These are phyloP conservation scores for Euphorbia corollata DNA, from an alignment of 441 rosid genomes.

Conservation along the genomic window DNA sequence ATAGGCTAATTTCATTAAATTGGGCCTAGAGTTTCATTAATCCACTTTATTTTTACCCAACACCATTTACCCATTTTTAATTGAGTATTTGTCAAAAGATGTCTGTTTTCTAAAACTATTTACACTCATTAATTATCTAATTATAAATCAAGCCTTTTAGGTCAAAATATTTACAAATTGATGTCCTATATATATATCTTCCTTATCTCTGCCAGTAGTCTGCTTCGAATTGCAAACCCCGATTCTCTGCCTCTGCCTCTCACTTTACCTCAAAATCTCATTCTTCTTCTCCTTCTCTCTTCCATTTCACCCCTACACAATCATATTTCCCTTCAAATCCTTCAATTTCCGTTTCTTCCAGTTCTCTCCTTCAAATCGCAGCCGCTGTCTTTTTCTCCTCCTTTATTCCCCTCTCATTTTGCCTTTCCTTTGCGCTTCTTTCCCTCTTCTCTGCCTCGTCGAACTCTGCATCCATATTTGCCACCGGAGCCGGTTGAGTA, in stretches of 20 bases:
- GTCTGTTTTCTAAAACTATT: too few species aligned
- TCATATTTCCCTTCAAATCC: constrained; percentile 5
- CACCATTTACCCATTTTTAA: too few species aligned
- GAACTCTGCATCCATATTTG: constrained; percentile 14
- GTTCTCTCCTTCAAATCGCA: constrained; percentile 22
- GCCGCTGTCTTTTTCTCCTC: constrained; percentile 41
- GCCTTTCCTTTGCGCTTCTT: constrained; percentile 41
- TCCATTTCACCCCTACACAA: not conserved
- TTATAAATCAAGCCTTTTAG: too few species aligned
- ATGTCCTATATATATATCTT: too few species aligned
- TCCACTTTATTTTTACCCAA: too few species aligned
- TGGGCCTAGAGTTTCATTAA: too few species aligned
- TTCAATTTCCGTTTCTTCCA: constrained; percentile 14
- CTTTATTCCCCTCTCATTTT: constrained; percentile 56
- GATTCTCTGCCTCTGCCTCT: constrained; percentile 10
- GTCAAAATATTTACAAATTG: too few species aligned
- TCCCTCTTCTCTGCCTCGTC: constrained; percentile 43
- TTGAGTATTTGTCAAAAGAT: too few species aligned
- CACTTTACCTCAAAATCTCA: constrained; percentile 10
- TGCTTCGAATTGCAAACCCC: too few species aligned
- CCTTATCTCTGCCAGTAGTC: too few species aligned
- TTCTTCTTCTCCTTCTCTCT: constrained; percentile 21
- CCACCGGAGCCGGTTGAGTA: constrained; percentile 13
- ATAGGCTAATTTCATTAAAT: too few species aligned
- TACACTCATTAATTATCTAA: too few species aligned